Conservation (phyloP, 441 rosid genomes). For the Cnidoscolus chayamansa region DNA sequence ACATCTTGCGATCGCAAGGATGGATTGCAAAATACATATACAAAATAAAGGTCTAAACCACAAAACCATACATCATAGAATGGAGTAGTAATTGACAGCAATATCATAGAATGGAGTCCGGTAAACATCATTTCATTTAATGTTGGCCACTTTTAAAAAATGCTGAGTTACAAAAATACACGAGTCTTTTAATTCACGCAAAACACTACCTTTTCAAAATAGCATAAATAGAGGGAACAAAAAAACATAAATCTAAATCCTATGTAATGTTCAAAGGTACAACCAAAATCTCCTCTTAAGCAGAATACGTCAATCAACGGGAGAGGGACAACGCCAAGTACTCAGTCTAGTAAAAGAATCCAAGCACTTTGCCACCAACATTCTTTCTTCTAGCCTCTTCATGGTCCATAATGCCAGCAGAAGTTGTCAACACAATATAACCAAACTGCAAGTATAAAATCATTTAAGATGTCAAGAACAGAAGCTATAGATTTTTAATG, state of each 20-base stretch:
- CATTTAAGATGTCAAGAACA: neutral
- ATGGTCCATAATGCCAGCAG: conserved; percentile 72
- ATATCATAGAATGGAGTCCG: too few relatives aligned
- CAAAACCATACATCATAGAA: too few relatives aligned
- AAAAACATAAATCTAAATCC: neutral
- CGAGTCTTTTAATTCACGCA: neutral
- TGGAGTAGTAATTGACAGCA: too few relatives aligned
- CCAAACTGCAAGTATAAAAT: conserved; percentile 46
- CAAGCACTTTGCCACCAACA: conserved; percentile 71
- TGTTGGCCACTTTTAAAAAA: neutral
- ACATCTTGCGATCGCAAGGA: too few relatives aligned
- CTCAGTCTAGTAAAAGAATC: conserved; percentile 48
- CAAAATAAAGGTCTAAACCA: too few relatives aligned
- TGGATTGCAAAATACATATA: too few relatives aligned
- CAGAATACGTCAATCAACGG: conserved; percentile 5
- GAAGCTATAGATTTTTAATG: neutral
- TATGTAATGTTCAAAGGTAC: conserved; percentile 22
- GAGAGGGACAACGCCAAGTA: too few relatives aligned
- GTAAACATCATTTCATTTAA: too few relatives aligned
- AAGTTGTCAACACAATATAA: conserved; percentile 63
- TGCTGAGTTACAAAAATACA: neutral
- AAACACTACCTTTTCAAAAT: neutral
- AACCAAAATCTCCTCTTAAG: conserved; percentile 18
- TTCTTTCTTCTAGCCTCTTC: conserved; percentile 72
- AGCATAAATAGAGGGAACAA: too few relatives aligned